Evolutionary conservation across 2,329 filamentous ascomycete species (phyloP), one percentile per base, ranked within the genome.

Genomic region (Nemania sp.): DNA sequence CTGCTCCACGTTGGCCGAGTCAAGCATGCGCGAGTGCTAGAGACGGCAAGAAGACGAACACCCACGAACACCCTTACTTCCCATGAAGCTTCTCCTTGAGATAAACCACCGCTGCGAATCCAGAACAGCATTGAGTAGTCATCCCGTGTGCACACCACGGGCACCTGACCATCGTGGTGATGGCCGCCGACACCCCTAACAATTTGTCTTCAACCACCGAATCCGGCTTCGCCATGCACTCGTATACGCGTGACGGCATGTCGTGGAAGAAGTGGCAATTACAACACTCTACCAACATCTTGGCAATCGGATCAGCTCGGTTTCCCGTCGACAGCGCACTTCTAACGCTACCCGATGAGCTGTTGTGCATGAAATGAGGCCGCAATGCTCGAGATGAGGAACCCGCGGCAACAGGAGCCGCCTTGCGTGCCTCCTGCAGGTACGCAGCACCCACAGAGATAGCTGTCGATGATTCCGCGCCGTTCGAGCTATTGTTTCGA

Each of bases 101-200:
- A 57, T 86, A 82, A 3, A 90, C 80, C 39, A 86, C 77, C 1
- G 86, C 83, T 9, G 83, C 82, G 72, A 86, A 86, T 6, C 86
- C 86, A 9, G 85, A 79, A 67, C 87, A 90, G 70, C 87, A 90
- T 53, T 72, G 74, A 12, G 80, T 86, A 60, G 77, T 85, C 86
- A 90, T 89, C 44, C 80, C 80, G 71, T 90, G 87, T 37, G 76
- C 75, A 67, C 87, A 90, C 87, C 87, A 90, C 7, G 86, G 86
- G 66, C 86, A 90, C 60, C 80, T 82, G 22, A 88, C 81, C 64
- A 79, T 81, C 59, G 84, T 85, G 7, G 78, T 82, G 39, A 86
- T 77, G 6, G 79, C 73, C 1, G 82, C 82, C 36, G 77, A 77
- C 37, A 83, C 81, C 0, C 81, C 81, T 5, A 78, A 69, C 24